Evolutionary conservation across 2,329 filamentous ascomycete genomes (phyloP).

Genomic region (Scedosporium aurantiacum): DNA sequence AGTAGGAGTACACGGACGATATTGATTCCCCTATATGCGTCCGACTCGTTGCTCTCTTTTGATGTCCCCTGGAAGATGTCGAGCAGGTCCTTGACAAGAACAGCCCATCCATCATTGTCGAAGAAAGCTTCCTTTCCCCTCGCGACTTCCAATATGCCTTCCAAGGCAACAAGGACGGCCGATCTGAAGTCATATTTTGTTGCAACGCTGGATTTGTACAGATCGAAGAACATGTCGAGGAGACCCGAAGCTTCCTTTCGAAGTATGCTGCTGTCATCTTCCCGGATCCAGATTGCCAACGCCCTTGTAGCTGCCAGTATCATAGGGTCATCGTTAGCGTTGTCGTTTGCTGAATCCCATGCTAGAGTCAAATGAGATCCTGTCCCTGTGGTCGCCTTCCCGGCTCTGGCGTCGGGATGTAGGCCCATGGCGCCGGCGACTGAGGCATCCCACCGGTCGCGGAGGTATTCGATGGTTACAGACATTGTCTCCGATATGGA

Average conservation of each 20-base stretch:
- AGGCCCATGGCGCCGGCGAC: constrained; percentile 51
- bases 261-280: constrained; percentile 52
- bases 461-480: constrained; percentile 51
- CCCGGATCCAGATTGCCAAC: constrained; percentile 55
- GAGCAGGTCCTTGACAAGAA: constrained; percentile 39
- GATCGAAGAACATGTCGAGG: constrained; percentile 51
- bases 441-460: constrained; percentile 59
- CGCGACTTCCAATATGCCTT: constrained; percentile 41
- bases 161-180: constrained; percentile 46
- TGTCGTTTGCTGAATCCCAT: constrained; percentile 45
- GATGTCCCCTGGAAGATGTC: constrained; percentile 26
- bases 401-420: constrained; percentile 42
- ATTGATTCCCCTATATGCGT: constrained; percentile 39
- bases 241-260: constrained; percentile 46
- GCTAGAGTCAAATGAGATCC: constrained; percentile 38
- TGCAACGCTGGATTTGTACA: constrained; percentile 36
- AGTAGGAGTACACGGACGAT: constrained; percentile 44
- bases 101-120: constrained; percentile 40
- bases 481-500: constrained; percentile 53
- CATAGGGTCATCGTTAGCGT: constrained; percentile 42
- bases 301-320: constrained; percentile 46
- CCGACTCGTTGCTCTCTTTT: constrained; percentile 15
- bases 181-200: constrained; percentile 40
- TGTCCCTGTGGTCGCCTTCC: constrained; percentile 29
- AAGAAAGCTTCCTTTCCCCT: constrained; percentile 37